Base-by-base conservation (phyloP, 2,329 filamentous ascomycete genomes). In the Botrytis fabae region DNA sequence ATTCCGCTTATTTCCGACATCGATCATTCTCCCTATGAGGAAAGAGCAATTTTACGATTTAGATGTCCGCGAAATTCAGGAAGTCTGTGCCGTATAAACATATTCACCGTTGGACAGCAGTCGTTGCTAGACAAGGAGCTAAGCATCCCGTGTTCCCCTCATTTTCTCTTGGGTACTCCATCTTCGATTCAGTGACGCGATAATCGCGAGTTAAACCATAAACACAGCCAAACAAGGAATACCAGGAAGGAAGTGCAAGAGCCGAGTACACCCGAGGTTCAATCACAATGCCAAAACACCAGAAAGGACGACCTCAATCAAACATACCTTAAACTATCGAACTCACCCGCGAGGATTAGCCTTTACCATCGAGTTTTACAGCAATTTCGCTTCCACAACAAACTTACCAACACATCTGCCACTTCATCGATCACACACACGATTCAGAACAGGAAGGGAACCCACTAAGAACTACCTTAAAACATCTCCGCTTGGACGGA, bases 191-290 rank as follows among this genome's bases (percentile, higher is more conserved):
- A 44, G 32, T 32, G 28, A 44, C 25, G 32, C 12, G 20, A 22
- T 38, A 28, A 61, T 7, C 6, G 22, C 4, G 38, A 63, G 8
- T 42, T n/a, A 12, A 44, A 14, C 32, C 32, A 66, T n/a, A 51
- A 18, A 9, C 48, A 51, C 44, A 48, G n/a, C 12, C 35, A 63
- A 38, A 61, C 68, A 68, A 57, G 59, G 64, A 66, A 61, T 42
- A 68, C 46, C 46, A 66, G 25, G 46, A 64, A 64, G 44, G 62
- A 66, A 66, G 32, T 20, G 22, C 46, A n/a, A 66, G 46, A 66
- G 64, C 44, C 64, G 64, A 66, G 46, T n/a, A 38, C 64, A 66
- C 63, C 63, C 63, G 63, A 66, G 35, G 25, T 51, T 51, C 63
- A 51, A 46, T 66, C 46, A 66, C 32, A 54, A 28, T 46, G 40